phyloP scores from a whole-genome alignment of 805 yeast genomes.

The Blastobotrys americana region DNA sequence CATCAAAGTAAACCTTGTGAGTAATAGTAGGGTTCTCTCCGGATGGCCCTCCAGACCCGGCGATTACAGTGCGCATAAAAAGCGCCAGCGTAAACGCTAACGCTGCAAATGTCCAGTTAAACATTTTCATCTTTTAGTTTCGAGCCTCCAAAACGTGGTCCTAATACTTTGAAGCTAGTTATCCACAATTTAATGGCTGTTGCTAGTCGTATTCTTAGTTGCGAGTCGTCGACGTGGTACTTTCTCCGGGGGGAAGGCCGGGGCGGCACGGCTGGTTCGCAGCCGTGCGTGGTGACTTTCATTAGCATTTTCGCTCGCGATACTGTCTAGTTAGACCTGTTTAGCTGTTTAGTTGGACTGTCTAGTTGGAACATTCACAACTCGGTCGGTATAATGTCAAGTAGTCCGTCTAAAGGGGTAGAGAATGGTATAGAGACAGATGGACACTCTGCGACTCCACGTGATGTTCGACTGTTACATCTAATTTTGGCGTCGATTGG shows the following conservation, averaged over 20 bases:
- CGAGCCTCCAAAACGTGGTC: too few species aligned
- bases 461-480: slow-evolving; percentile 88
- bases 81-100: slow-evolving; percentile 15
- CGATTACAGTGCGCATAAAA: slow-evolving; percentile 16
- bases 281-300: too few species aligned
- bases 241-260: too few species aligned
- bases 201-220: too few species aligned
- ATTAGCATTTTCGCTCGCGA: too few species aligned
- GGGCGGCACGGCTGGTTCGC: too few species aligned
- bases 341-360: too few species aligned
- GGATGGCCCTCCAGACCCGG: slow-evolving; percentile 10
- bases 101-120: slow-evolving; percentile 19
- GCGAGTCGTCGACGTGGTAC: too few species aligned
- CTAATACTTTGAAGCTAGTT: neutral
- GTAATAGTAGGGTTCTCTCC: slow-evolving; percentile 46
- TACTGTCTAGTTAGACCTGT: too few species aligned
- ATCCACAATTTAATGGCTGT: too few species aligned
- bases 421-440: slow-evolving; percentile 7
- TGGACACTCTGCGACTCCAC: slow-evolving; percentile 41
- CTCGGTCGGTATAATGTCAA: neutral
- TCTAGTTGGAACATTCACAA: too few species aligned
- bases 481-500: slow-evolving; percentile 90
- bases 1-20: slow-evolving; percentile 76
- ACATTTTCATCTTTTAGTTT: slow-evolving; percentile 19
- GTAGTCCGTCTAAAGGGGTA: neutral